Evolutionary conservation across 2,329 filamentous ascomycete genomes (phyloP), one percentile per base, ranked within the genome.

Genomic region (Cadophora sp.): DNA sequence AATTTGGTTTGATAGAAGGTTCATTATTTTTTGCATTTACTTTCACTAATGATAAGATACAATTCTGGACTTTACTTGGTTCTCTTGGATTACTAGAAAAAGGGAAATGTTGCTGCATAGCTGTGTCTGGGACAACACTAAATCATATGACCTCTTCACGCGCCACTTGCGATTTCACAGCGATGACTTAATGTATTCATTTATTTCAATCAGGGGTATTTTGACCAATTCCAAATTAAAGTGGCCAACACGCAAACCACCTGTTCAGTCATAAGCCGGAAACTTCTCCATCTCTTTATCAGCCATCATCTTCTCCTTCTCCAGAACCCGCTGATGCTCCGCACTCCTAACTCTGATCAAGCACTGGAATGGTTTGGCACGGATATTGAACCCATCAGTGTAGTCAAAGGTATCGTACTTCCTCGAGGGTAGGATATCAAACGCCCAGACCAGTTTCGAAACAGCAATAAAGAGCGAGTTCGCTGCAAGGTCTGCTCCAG

Each of bases 401-500:
- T 73, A 74, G 37, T 71, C 69, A 60, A 74, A 71, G 24, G 70
- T 73, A 69, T 73, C 71, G 58, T 72, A 73, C 65, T 71, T 31
- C 69, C 72, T 40, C 11, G 55, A 70, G 14, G 73, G 67, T 27
- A 69, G 46, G 40, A 74, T 71, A 67, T 83, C 73, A 64, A 87
- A 88, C 0, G 80, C 86, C 87, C 86, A 89, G 0, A 89, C 73
- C 0, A 85, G 76, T 2, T 83, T 80, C 0, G 84, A 79, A 24
- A 85, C 81, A 14, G 76, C 80, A 8, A 86, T 77, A 71, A 83
- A 85, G 16, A 87, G 71, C 11, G 79, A 81, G 6, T 81, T 81
- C 65, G 85, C 82, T 0, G 84, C 85, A 2, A 89, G 79, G 63
- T 87, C 84, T 34, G 86, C 84, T 0, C 87, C 87, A 3, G 84